Evolutionary conservation across 2,329 filamentous ascomycete genomes (phyloP).

Genomic region (Colletotrichum kahawae): DNA sequence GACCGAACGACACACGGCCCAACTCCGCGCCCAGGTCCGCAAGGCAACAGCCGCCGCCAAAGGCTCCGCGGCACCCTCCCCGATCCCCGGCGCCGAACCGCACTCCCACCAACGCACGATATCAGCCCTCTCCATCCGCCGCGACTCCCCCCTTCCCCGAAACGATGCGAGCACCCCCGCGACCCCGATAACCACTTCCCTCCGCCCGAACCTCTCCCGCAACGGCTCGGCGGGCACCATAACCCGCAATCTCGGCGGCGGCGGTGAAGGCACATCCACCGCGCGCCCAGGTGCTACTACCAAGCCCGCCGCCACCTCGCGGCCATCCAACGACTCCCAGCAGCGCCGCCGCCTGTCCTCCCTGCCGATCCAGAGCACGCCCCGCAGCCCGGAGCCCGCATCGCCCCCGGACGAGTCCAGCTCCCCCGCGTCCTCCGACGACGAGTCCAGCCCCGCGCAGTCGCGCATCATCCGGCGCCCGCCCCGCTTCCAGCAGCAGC

Average conservation of each 20-base stretch:
- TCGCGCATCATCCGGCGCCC: conserved; percentile 66
- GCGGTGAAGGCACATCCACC: conserved; percentile 28
- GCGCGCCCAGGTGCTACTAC: conserved; percentile 29
- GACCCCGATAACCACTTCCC: conserved; percentile 47
- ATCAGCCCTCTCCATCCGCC: conserved; percentile 64
- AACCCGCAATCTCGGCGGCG: conserved; percentile 29
- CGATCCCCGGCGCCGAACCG: conserved; percentile 56
- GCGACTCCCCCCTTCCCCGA: conserved; percentile 59
- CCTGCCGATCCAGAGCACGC: conserved; percentile 41
- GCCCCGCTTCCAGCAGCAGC: conserved; percentile 52
- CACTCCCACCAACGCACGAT: conserved; percentile 44
- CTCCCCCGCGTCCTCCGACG: conserved; percentile 47
- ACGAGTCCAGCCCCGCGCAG: conserved; percentile 58
- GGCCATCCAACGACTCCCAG: conserved; percentile 32
- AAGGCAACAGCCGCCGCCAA: conserved; percentile 68
- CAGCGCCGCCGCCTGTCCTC: conserved; percentile 48
- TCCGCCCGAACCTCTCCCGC: conserved; percentile 50
- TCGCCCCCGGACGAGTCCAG: conserved; percentile 44
- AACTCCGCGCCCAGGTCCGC: conserved; percentile 88
- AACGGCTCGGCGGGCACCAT: conserved; percentile 53
- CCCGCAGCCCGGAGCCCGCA: conserved; percentile 21
- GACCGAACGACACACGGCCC: conserved; percentile 87
- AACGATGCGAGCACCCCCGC: conserved; percentile 50
- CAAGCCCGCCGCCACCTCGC: conserved; percentile 8
- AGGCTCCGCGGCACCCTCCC: conserved; percentile 62